phyloP scores from a whole-genome alignment of 768 basidiomycete species.

The Rhodosporidiobolus sp. region DNA sequence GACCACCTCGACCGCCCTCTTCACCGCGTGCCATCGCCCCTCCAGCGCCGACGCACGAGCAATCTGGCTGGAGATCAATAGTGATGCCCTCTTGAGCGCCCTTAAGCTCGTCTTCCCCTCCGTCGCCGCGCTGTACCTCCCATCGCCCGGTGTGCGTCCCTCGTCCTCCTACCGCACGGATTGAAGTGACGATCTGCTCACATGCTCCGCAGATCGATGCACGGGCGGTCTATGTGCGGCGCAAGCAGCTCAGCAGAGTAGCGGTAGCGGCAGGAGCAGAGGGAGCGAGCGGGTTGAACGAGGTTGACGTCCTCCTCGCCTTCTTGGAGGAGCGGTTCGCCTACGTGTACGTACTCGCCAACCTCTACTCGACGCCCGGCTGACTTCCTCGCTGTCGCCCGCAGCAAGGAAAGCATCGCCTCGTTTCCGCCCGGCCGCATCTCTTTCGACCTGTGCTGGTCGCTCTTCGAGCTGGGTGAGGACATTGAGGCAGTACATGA shows the following conservation, averaged over 20 bases:
- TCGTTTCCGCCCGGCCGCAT: neutral
- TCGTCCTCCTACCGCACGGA: too few species aligned
- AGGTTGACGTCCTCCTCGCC: neutral
- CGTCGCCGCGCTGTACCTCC: neutral
- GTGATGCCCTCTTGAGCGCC: neutral
- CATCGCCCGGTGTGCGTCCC: neutral
- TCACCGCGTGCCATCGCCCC: neutral
- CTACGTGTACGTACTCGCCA: conserved; percentile 14
- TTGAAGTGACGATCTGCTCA: neutral
- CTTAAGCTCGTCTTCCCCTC: neutral
- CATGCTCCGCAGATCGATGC: neutral
- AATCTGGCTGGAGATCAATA: neutral
- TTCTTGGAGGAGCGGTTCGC: neutral
- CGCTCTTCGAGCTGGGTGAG: neutral
- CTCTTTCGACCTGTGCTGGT: neutral
- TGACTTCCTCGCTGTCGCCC: neutral
- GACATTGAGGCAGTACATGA: conserved; percentile 2
- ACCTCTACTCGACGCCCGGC: neutral
- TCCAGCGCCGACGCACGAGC: neutral
- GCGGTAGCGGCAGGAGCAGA: neutral
- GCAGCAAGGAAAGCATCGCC: neutral
- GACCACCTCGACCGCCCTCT: neutral
- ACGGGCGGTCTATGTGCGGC: conserved; percentile 1
- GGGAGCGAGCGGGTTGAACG: neutral
- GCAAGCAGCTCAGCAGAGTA: neutral